phyloP scores from a whole-genome alignment of 495 filamentous ascomycete genomes.

The Xylaria curta region DNA sequence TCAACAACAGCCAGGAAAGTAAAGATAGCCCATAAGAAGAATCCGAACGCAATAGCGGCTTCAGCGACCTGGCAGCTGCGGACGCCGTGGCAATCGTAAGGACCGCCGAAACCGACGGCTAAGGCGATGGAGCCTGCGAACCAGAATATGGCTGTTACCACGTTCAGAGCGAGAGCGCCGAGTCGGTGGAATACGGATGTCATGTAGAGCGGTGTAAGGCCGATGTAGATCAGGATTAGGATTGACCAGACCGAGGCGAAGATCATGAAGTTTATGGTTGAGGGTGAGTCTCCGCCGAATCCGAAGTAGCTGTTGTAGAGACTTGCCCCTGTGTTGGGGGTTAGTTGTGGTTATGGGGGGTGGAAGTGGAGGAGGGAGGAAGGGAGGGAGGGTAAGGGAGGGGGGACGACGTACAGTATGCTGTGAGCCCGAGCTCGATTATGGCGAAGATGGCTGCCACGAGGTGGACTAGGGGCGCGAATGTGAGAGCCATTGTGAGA shows the following conservation, averaged over 20 bases:
- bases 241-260: slow-evolving; percentile 77
- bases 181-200: slow-evolving; percentile 64
- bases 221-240: slow-evolving; percentile 70
- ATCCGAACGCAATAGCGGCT: slow-evolving; percentile 55
- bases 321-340: slow-evolving; percentile 42
- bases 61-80: slow-evolving; percentile 47
- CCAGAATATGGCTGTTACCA: slow-evolving; percentile 85
- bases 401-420: slow-evolving; percentile 76
- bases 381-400: no score
- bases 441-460: slow-evolving; percentile 69
- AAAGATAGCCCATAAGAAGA: slow-evolving; percentile 54
- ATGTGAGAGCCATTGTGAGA: slow-evolving; percentile 50
- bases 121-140: slow-evolving; percentile 82
- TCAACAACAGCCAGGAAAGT: slow-evolving; percentile 46
- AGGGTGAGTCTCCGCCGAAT: slow-evolving; percentile 46
- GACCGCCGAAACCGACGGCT: slow-evolving; percentile 62
- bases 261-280: slow-evolving; percentile 71
- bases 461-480: slow-evolving; percentile 68
- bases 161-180: slow-evolving; percentile 68
- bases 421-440: slow-evolving; percentile 73
- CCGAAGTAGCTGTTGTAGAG: slow-evolving; percentile 39
- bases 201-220: slow-evolving; percentile 65
- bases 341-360: no score
- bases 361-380: no score
- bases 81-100: slow-evolving; percentile 39